These are phyloP conservation scores for Nakazawaea molendinolei DNA, from an alignment of 805 yeast species.

Conservation along the genomic window DNA sequence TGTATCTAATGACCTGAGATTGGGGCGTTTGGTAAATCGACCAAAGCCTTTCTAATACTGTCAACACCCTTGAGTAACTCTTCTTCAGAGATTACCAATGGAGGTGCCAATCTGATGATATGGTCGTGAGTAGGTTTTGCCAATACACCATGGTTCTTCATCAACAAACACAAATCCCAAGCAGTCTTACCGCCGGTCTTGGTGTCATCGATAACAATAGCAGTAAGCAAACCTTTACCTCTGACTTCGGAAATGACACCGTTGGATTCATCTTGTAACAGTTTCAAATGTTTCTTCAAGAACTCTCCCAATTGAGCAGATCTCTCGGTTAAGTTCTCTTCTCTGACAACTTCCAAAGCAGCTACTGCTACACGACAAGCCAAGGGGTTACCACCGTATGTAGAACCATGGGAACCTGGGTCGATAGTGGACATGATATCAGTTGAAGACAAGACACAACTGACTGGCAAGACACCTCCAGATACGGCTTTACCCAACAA, in stretches of 20 bases:
- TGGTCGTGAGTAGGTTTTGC: constrained; percentile 97
- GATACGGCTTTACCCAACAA: constrained; percentile 91
- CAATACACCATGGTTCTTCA: constrained; percentile 83
- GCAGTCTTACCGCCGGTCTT: constrained; percentile 88
- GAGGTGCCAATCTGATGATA: constrained; percentile 94
- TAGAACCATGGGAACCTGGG: constrained; percentile 97
- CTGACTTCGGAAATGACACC: constrained; percentile 58
- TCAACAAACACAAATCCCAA: constrained; percentile 88
- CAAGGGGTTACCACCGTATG: constrained; percentile 96
- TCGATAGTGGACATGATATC: constrained; percentile 85
- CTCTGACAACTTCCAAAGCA: constrained; percentile 83
- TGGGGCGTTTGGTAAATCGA: constrained; percentile 46
- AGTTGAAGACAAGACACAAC: constrained; percentile 84
- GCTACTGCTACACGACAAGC: constrained; percentile 92
- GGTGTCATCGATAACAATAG: constrained; percentile 81
- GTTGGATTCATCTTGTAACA: constrained; percentile 43
- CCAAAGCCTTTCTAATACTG: constrained; percentile 56
- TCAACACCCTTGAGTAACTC: constrained; percentile 80
- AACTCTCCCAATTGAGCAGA: constrained; percentile 64
- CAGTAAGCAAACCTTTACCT: constrained; percentile 83
- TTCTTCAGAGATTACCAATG: constrained; percentile 82
- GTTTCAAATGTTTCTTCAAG: constrained; percentile 52
- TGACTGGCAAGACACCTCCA: constrained; percentile 91
- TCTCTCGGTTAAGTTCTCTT: constrained; percentile 79
- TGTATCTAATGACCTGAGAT: constrained; percentile 31